Base-by-base conservation (phyloP, 169 alveolate genomes). In the Plasmodium cynomolgi region DNA sequence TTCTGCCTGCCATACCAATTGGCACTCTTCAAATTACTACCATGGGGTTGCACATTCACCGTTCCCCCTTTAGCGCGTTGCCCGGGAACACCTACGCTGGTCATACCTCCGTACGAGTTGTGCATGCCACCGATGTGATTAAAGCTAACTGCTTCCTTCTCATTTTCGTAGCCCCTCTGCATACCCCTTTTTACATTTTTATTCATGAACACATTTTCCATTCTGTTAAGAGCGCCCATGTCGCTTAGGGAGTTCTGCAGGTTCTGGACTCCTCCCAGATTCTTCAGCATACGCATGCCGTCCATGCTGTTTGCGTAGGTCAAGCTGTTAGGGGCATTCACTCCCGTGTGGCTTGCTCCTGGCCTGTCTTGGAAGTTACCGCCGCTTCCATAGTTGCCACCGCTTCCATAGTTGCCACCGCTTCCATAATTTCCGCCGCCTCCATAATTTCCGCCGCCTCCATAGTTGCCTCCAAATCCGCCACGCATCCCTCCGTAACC, bases 101-200 rank as follows among this genome's bases (percentile, higher is more conserved):
- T 68, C 17, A 68, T 68, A 68, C 17, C 17, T 0, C 37, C 37
- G 3, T 6, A 68, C n/a, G 37, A 0, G 37, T 26, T 68, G 23
- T 17, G 23, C 74, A 58, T 58, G 8, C 33, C 29, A 6, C 74
- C 74, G 8, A 58, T 8, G 29, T 17, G 8, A 23, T 23, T 58
- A 58, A 58, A 58, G 83, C 50, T 74, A 74, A 13, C 83, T 23
- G 20, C 20, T 33, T 33, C 20, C 26, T 74, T 74, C 8, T 4
- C 41, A 74, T 20, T 74, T 4, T 74, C 50, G 17, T 33, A 17
- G 34, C 41, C 50, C 33, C 23, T 34, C 29, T 79, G 44, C 39
- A 79, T 82, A 29, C 20, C 44, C 62, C 72, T 58, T 31, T 50
- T 82, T 33, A 82, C 20, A n/a, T 29, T 58, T 29, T 82, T 82